These are phyloP conservation scores for Tetrahymena thermophila DNA, from an alignment of 73 alveolate species.

Conservation along the genomic window DNA sequence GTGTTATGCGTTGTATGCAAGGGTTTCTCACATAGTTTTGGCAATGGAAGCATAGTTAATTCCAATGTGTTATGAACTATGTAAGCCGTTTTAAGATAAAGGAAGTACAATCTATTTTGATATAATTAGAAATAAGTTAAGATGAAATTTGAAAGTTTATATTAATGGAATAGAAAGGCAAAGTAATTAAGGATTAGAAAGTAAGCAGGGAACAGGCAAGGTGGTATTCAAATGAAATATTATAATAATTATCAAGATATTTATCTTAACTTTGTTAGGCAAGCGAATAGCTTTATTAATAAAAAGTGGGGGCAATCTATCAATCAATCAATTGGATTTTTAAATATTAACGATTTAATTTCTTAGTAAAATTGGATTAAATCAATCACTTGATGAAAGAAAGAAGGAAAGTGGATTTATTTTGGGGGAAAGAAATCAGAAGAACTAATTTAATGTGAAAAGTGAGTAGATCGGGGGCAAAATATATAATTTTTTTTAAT, in stretches of 20 bases:
- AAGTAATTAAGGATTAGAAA: background rate
- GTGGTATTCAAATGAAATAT: background rate
- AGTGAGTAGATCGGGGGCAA: background rate
- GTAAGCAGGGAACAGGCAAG: background rate
- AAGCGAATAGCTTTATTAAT: background rate
- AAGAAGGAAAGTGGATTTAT: background rate
- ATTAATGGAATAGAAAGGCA: background rate
- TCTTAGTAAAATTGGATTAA: background rate
- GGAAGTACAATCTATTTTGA: background rate
- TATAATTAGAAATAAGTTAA: background rate
- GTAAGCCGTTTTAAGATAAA: background rate
- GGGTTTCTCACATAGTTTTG: background rate
- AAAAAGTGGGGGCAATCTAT: background rate
- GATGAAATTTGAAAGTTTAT: background rate
- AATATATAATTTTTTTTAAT: background rate
- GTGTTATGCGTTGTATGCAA: background rate
- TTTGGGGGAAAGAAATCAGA: background rate
- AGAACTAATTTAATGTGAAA: background rate
- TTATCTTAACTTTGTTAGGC: background rate
- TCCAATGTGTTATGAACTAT: background rate
- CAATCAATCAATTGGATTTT: background rate
- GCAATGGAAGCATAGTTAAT: background rate
- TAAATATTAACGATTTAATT: background rate
- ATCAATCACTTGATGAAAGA: background rate
- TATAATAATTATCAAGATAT: background rate